A percentile compares a stretch with the other conserved stretches of the same genome.
These are phyloP conservation scores for Ceratocystis smalleyi DNA, from an alignment of 2,329 filamentous ascomycete genomes.

Conservation along the genomic window DNA sequence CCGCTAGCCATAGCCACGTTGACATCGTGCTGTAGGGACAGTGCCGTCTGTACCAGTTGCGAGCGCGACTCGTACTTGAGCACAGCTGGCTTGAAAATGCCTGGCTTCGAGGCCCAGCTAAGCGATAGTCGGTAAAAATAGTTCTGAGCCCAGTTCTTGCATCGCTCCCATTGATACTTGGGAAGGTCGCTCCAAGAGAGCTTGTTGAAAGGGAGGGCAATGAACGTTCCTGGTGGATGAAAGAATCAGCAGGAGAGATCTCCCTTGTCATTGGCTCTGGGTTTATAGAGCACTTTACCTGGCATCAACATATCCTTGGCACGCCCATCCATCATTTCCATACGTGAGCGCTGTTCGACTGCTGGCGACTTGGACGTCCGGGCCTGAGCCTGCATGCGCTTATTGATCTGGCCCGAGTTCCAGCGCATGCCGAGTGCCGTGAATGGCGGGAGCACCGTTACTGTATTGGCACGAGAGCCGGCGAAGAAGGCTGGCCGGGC, in stretches of 20 bases:
- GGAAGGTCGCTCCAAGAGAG: conserved; percentile 23
- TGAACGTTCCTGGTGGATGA: conserved; percentile 31
- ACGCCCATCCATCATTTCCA: conserved; percentile 4
- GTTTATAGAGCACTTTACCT: neutral
- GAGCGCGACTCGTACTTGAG: conserved; percentile 29
- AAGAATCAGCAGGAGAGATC: neutral
- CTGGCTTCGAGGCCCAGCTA: conserved; percentile 33
- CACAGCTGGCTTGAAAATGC: conserved; percentile 27
- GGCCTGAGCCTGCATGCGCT: conserved; percentile 11
- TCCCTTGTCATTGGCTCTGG: neutral
- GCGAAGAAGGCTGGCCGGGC: conserved; percentile 3
- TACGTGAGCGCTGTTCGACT: conserved; percentile 2
- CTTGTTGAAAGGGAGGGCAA: conserved; percentile 26
- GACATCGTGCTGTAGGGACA: conserved; percentile 45
- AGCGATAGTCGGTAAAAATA: conserved; percentile 25
- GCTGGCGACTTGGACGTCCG: conserved; percentile 8
- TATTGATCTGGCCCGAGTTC: conserved; percentile 1
- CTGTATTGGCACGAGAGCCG: neutral
- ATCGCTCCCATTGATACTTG: conserved; percentile 26
- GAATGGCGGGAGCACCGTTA: neutral
- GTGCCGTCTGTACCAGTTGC: conserved; percentile 36
- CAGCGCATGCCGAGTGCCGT: neutral
- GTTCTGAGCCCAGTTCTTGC: conserved; percentile 26
- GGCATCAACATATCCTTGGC: conserved; percentile 15
- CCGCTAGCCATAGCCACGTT: conserved; percentile 45